Evolutionary conservation across 805 yeast species (phyloP), one percentile per base, ranked within the genome.

Genomic region (Trichomonascus vanleenenianus): DNA sequence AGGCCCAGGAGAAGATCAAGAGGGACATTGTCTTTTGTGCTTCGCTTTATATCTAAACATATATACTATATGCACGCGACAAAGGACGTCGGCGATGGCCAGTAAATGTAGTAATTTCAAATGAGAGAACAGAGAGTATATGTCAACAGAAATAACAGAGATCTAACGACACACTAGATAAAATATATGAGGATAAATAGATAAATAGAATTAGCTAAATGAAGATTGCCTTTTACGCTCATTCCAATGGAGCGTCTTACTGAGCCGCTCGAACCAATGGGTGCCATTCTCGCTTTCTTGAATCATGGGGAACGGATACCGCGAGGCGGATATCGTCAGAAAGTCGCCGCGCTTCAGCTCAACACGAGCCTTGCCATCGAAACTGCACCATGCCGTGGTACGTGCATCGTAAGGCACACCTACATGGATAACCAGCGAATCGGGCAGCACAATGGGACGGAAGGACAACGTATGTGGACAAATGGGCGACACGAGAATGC

Each of bases 11-110:
- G 60, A 78, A 79, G 63, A 93, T 93, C 61, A 91, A 91, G 66
- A 79, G 99, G 57, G 98, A 93, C 62, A 93, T 93, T 55, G 97
- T 93, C 0, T 93, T 93, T 66, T 93, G 97, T 62, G 97, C 97
- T 3, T 85, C 96, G 47, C 74, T 93, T 49, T 93, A 93, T 61
- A 68, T 91, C 53, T 89, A 72, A 27, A 35, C 19, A n/a, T n/a
- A n/a, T n/a, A n/a, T n/a, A n/a, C n/a, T n/a, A n/a, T n/a, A n/a
- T n/a, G n/a, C n/a, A n/a, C n/a, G n/a, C n/a, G n/a, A n/a, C n/a
- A n/a, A n/a, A n/a, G n/a, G n/a, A n/a, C n/a, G n/a, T n/a, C n/a
- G n/a, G n/a, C n/a, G n/a, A n/a, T n/a, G n/a, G n/a, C n/a, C n/a
- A n/a, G n/a, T n/a, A n/a, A n/a, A n/a, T n/a, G n/a, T n/a, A n/a